Conservation (phyloP, 139 green algal genomes). For the Eudorina sp. region DNA sequence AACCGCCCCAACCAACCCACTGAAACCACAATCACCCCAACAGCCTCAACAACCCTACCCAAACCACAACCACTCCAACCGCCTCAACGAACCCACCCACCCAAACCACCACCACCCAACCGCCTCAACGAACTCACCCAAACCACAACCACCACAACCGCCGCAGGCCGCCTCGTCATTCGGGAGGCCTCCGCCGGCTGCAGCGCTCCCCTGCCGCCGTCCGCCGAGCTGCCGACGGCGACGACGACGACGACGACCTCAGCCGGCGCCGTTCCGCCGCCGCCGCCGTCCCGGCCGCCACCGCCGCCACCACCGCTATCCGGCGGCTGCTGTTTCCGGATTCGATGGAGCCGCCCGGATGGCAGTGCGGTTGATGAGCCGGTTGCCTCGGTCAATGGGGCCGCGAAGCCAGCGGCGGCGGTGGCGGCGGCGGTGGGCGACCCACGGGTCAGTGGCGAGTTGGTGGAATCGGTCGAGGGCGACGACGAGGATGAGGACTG, state of each 20-base stretch:
- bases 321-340: neutral
- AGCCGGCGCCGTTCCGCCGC: neutral
- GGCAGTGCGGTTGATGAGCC: no score
- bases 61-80: no score
- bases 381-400: neutral
- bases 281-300: neutral
- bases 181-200: no score
- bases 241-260: neutral
- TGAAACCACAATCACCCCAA: no score
- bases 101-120: neutral
- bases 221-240: neutral
- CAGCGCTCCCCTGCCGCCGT: neutral
- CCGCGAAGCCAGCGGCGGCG: neutral
- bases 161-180: constrained; percentile 18
- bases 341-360: no score
- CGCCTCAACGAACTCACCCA: neutral
- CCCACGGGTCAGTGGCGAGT: constrained; percentile 10
- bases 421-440: neutral
- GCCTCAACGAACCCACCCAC: no score
- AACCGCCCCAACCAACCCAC: no score
- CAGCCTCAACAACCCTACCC: no score
- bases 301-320: neutral
- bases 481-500: constrained; percentile 11
- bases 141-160: neutral
- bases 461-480: neutral